Conservation (phyloP, 352 stramenopile species). For the Pythium chondricola region DNA sequence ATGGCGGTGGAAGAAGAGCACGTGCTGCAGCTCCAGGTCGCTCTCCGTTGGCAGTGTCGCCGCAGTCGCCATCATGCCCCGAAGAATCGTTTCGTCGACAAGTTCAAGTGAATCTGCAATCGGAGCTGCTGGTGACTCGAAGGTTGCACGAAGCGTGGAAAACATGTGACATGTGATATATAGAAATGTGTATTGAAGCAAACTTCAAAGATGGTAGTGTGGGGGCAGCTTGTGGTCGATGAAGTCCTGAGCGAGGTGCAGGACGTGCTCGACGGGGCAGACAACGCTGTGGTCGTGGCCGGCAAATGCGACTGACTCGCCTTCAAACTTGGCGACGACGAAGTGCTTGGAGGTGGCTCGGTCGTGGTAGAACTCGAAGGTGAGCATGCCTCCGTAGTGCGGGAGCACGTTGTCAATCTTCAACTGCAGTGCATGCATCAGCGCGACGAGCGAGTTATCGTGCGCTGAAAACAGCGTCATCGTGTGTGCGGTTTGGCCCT, state of each 20-base stretch:
- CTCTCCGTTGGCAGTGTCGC: neutral
- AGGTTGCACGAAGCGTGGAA: slow-evolving; percentile 7
- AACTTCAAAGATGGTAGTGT: neutral
- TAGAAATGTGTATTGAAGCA: neutral
- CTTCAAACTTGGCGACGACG: slow-evolving; percentile 51
- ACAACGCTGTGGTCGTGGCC: slow-evolving; percentile 34
- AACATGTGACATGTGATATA: slow-evolving; percentile 18
- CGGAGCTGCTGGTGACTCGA: slow-evolving; percentile 14
- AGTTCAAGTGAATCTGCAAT: neutral
- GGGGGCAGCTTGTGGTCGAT: slow-evolving; percentile 21
- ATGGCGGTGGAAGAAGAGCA: slow-evolving; percentile 77
- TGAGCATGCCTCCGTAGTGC: slow-evolving; percentile 67
- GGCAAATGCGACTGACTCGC: slow-evolving; percentile 31
- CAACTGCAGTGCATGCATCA: slow-evolving; percentile 59
- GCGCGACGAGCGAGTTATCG: slow-evolving; percentile 74
- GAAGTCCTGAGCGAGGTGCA: slow-evolving; percentile 38
- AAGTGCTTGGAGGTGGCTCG: slow-evolving; percentile 33
- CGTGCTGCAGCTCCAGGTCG: slow-evolving; percentile 53
- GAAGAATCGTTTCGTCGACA: neutral
- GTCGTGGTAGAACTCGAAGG: slow-evolving; percentile 60
- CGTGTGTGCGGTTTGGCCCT: slow-evolving; percentile 28
- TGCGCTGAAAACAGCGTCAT: slow-evolving; percentile 74
- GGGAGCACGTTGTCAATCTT: slow-evolving; percentile 46
- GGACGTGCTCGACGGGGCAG: slow-evolving; percentile 52
- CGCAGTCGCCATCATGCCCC: too few relatives aligned